These are phyloP conservation scores for Cystobasidium onofrii DNA, from an alignment of 768 basidiomycete species.

Conservation along the genomic window DNA sequence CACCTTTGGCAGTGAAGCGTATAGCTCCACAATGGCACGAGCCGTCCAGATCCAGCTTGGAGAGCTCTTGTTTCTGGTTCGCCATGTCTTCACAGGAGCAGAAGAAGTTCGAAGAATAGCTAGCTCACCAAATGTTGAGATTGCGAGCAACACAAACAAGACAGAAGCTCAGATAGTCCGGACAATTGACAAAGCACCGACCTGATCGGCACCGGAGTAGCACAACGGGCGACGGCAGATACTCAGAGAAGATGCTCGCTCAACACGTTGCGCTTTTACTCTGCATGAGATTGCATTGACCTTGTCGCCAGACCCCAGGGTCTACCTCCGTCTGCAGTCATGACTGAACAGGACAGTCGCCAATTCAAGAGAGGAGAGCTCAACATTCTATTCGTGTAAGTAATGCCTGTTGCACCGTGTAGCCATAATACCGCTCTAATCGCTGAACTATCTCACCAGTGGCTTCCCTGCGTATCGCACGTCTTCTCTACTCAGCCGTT, in stretches of 20 bases:
- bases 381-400: slow-evolving; percentile 8
- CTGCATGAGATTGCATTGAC: too few species aligned
- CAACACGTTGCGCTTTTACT: background rate
- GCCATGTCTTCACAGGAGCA: background rate
- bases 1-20: background rate
- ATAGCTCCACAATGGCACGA: background rate
- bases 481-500: background rate
- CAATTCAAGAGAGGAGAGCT: background rate
- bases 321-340: background rate
- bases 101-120: background rate
- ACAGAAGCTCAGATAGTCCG: too few species aligned
- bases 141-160: too few species aligned
- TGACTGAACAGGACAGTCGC: background rate
- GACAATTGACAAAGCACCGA: too few species aligned
- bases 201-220: too few species aligned
- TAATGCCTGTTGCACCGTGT: background rate
- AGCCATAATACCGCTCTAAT: background rate
- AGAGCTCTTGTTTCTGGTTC: background rate
- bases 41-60: background rate
- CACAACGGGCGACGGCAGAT: too few species aligned
- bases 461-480: slow-evolving; percentile 4
- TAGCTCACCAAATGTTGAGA: background rate
- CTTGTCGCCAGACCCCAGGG: too few species aligned
- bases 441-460: background rate
- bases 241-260: too few species aligned